Evolutionary conservation across 164 flowering plant genomes (phyloP).

Genomic region (Buxus sempervirens): DNA sequence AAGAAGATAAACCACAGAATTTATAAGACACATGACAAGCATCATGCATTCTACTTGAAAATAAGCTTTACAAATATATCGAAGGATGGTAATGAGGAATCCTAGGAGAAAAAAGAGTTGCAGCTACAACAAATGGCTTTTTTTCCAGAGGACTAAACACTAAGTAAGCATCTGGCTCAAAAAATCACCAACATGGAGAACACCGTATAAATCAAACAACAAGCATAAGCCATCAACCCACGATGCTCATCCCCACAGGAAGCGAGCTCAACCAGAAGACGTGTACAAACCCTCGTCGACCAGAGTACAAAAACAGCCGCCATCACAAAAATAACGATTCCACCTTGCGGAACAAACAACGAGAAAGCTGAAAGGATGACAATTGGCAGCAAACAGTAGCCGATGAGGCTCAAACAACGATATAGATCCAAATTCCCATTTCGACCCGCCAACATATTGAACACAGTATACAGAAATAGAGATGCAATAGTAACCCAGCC

Average conservation of each 20-base stretch:
- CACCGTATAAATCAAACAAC: constrained; percentile 74
- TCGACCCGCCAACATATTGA: constrained; percentile 82
- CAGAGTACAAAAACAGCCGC: constrained; percentile 1
- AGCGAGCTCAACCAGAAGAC: constrained; percentile 5
- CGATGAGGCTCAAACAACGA: constrained; percentile 71
- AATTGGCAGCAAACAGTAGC: constrained; percentile 28
- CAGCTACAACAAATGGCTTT: not conserved
- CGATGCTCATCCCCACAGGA: constrained; percentile 46
- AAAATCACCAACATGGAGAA: constrained; percentile 78
- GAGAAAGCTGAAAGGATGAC: constrained; percentile 2
- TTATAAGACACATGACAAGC: not conserved
- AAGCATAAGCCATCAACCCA: constrained; percentile 78
- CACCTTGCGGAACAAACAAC: constrained; percentile 1
- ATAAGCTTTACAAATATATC: not conserved
- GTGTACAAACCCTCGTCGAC: constrained; percentile 5
- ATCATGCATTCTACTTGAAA: not conserved
- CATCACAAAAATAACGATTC: not conserved
- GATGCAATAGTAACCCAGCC: constrained; percentile 85
- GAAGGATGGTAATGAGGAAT: not conserved
- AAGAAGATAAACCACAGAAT: not conserved
- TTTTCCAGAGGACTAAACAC: not conserved
- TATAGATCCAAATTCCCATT: constrained; percentile 82
- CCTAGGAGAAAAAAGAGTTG: not conserved
- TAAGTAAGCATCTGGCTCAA: constrained; percentile 21
- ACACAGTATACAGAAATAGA: constrained; percentile 67